These are phyloP conservation scores for Nigrograna mackinnonii DNA, from an alignment of 2,329 filamentous ascomycete genomes.

Conservation along the genomic window DNA sequence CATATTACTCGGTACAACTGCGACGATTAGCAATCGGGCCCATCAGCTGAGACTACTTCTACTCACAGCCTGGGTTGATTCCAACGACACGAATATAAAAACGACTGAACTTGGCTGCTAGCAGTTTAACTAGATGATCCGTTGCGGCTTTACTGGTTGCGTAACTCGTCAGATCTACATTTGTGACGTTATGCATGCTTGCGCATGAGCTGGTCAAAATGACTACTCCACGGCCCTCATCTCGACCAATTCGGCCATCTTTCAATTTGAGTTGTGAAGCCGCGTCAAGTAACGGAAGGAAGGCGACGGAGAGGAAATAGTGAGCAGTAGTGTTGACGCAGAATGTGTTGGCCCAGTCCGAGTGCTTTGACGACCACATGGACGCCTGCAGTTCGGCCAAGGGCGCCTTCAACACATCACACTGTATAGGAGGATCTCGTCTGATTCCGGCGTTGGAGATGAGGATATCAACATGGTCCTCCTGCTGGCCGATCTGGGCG, in stretches of 20 bases:
- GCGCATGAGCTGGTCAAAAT: constrained; percentile 57
- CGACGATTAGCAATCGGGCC: constrained; percentile 10
- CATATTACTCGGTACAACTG: constrained; percentile 50
- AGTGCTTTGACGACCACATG: constrained; percentile 49
- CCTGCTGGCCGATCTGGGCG: constrained; percentile 32
- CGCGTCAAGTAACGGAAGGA: constrained; percentile 48
- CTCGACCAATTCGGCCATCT: too few species aligned
- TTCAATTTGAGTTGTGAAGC: constrained; percentile 41
- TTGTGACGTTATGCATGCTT: constrained; percentile 57
- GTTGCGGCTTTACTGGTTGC: constrained; percentile 57
- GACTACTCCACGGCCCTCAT: constrained; percentile 50
- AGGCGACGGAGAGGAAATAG: constrained; percentile 53
- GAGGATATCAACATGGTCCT: constrained; percentile 51
- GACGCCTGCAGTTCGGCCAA: constrained; percentile 49
- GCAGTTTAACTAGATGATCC: constrained; percentile 54
- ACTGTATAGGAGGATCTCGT: constrained; percentile 48
- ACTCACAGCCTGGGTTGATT: constrained; percentile 51
- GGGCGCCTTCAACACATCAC: constrained; percentile 48
- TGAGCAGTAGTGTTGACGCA: constrained; percentile 54
- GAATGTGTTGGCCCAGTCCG: constrained; percentile 53
- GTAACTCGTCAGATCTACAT: constrained; percentile 57
- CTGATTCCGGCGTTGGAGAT: constrained; percentile 56
- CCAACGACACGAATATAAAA: constrained; percentile 50
- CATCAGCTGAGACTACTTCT: background rate
- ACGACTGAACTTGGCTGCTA: constrained; percentile 53